Conservation (phyloP, 1,139 yeast species). For the Protomyces macrosporus region DNA sequence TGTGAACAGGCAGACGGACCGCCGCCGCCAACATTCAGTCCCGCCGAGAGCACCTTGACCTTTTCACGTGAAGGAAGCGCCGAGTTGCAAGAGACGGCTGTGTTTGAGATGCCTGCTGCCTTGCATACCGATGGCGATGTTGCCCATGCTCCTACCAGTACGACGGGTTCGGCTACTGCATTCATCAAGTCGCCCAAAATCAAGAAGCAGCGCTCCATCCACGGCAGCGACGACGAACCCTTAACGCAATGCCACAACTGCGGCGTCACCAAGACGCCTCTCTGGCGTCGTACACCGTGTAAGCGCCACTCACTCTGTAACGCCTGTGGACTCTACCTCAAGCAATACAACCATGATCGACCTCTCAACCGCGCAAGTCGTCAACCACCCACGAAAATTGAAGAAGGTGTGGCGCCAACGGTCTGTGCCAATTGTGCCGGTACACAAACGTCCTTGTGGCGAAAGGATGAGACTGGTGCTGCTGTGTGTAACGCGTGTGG, state of each 20-base stretch:
- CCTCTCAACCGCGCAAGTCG: conserved; percentile 34
- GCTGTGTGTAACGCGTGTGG: conserved; percentile 83
- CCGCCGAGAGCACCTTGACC: neutral
- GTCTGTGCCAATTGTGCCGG: conserved; percentile 58
- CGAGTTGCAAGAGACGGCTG: neutral
- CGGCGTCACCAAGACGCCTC: conserved; percentile 62
- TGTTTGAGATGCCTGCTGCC: no score
- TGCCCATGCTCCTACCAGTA: neutral
- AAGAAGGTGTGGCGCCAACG: conserved; percentile 1
- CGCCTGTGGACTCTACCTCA: conserved; percentile 58
- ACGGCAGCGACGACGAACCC: conserved; percentile 7
- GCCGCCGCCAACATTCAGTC: neutral
- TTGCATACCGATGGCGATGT: no score
- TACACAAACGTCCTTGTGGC: conserved; percentile 82
- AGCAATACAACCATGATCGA: conserved; percentile 44
- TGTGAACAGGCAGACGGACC: neutral
- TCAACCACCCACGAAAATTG: conserved; percentile 6
- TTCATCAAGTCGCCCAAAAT: neutral
- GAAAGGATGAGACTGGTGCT: conserved; percentile 73
- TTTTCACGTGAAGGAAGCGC: neutral
- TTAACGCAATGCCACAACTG: conserved; percentile 53
- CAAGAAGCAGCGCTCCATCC: neutral
- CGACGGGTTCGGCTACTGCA: neutral
- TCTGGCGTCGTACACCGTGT: conserved; percentile 65
- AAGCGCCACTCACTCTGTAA: conserved; percentile 58